These are phyloP conservation scores for Xylaria sp. DNA, from an alignment of 2,329 filamentous ascomycete species.

Conservation along the genomic window DNA sequence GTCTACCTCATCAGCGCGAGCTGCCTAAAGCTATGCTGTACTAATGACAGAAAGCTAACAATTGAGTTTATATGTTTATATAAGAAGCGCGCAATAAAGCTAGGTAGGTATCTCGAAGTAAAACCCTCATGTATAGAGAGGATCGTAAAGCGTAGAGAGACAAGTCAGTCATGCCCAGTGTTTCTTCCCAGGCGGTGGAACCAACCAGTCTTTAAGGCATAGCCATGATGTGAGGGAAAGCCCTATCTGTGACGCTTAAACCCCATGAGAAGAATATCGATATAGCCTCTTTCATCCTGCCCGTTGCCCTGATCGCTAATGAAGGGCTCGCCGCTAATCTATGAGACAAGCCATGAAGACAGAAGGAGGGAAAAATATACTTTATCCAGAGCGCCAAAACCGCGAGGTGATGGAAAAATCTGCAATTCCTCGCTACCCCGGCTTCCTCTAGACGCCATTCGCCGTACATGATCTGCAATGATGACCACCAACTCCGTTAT, in stretches of 20 bases:
- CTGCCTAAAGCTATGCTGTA: no score
- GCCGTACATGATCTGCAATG: constrained; percentile 20
- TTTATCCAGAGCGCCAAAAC: constrained; percentile 20
- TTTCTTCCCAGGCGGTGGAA: no score
- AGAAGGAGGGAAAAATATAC: constrained; percentile 4
- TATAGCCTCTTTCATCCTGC: not conserved
- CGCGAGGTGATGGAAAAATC: constrained; percentile 2
- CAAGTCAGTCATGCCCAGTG: not conserved
- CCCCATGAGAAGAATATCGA: not conserved
- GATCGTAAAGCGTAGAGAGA: no score
- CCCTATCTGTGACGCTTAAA: not conserved
- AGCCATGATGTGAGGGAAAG: no score
- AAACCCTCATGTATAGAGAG: no score
- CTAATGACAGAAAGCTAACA: no score
- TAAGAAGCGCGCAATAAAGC: no score
- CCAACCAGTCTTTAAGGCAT: no score
- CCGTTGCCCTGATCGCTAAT: constrained; percentile 1
- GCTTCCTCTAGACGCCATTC: constrained; percentile 22
- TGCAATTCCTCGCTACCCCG: constrained; percentile 20
- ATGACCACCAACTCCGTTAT: constrained; percentile 27
- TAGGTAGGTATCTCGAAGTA: no score
- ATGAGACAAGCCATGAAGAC: not conserved
- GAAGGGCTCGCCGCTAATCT: not conserved
- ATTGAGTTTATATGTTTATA: no score
- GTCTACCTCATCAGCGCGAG: no score